Evolutionary conservation across 23 red algal species (phyloP).

Genomic region (Agarophyton chilense): DNA sequence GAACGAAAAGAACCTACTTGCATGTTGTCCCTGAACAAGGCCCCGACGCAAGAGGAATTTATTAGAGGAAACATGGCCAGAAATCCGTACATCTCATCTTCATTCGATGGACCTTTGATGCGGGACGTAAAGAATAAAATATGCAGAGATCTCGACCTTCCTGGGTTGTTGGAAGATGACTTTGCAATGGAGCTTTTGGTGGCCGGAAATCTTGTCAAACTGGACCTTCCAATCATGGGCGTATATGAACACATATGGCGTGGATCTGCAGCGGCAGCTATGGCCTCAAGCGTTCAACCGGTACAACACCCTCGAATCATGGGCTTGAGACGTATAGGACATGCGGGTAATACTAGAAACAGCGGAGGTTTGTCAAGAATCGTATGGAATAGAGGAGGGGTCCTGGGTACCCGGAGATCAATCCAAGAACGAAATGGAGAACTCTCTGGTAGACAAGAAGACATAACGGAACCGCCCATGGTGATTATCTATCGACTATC

Average conservation of each 20-base stretch:
- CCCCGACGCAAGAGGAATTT: constrained; percentile 91
- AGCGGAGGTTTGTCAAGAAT: constrained; percentile 29
- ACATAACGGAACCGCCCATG: neutral
- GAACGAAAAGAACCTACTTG: constrained; percentile 54
- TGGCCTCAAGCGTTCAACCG: constrained; percentile 54
- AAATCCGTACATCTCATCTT: constrained; percentile 65
- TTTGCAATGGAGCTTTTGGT: constrained; percentile 90
- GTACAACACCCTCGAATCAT: constrained; percentile 31
- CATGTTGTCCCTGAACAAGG: constrained; percentile 68
- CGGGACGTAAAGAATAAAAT: constrained; percentile 86
- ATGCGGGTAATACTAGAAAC: constrained; percentile 20
- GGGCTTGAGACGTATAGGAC: constrained; percentile 42
- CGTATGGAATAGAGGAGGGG: constrained; percentile 26
- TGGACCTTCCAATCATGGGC: constrained; percentile 68
- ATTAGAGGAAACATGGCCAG: constrained; percentile 81
- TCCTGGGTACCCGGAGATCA: neutral
- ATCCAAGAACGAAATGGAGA: constrained; percentile 15
- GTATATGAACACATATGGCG: constrained; percentile 75
- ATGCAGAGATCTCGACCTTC: constrained; percentile 80
- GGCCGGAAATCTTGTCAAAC: constrained; percentile 78
- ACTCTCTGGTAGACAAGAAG: neutral
- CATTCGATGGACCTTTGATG: constrained; percentile 75
- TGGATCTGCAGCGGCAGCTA: constrained; percentile 46
- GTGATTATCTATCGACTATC: constrained; percentile 76
- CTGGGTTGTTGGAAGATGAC: constrained; percentile 82